These are phyloP conservation scores for Saccharomycopsis amapae DNA, from an alignment of 805 yeast genomes.

Conservation along the genomic window DNA sequence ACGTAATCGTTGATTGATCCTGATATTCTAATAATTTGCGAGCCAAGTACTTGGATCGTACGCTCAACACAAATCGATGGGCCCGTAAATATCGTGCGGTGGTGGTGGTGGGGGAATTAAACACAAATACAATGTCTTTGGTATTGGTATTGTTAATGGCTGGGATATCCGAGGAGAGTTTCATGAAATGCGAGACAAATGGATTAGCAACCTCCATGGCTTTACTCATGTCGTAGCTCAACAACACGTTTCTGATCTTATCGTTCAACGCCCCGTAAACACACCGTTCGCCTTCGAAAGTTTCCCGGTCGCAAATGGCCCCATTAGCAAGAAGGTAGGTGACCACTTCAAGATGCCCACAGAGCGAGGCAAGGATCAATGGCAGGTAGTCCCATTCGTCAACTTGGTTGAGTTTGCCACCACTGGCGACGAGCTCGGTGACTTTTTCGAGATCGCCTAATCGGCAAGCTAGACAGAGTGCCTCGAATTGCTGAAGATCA, in stretches of 20 bases:
- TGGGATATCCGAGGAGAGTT: slow-evolving; percentile 28
- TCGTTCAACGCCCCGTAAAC: slow-evolving; percentile 74
- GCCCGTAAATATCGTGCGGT: too few species aligned
- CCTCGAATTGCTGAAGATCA: background rate
- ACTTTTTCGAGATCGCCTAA: slow-evolving; percentile 61
- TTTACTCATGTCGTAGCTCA: slow-evolving; percentile 59
- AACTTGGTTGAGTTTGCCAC: slow-evolving; percentile 39
- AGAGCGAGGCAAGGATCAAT: slow-evolving; percentile 59
- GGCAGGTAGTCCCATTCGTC: slow-evolving; percentile 77
- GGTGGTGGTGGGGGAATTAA: too few species aligned
- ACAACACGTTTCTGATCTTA: slow-evolving; percentile 48
- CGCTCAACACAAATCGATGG: slow-evolving; percentile 38
- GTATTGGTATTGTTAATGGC: slow-evolving; percentile 23
- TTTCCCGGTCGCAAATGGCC: slow-evolving; percentile 71
- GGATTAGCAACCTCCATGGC: slow-evolving; percentile 64
- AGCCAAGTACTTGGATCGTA: slow-evolving; percentile 31
- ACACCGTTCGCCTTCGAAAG: slow-evolving; percentile 75
- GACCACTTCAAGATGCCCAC: slow-evolving; percentile 70
- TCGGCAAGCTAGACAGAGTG: slow-evolving; percentile 45
- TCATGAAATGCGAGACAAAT: slow-evolving; percentile 61
- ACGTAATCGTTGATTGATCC: slow-evolving; percentile 20
- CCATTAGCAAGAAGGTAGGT: slow-evolving; percentile 54
- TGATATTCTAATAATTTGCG: slow-evolving; percentile 27
- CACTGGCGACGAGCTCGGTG: slow-evolving; percentile 47
- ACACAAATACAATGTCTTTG: slow-evolving; percentile 26